Conservation (phyloP, 177 flowering plant genomes). For the Vitis hybrid region DNA sequence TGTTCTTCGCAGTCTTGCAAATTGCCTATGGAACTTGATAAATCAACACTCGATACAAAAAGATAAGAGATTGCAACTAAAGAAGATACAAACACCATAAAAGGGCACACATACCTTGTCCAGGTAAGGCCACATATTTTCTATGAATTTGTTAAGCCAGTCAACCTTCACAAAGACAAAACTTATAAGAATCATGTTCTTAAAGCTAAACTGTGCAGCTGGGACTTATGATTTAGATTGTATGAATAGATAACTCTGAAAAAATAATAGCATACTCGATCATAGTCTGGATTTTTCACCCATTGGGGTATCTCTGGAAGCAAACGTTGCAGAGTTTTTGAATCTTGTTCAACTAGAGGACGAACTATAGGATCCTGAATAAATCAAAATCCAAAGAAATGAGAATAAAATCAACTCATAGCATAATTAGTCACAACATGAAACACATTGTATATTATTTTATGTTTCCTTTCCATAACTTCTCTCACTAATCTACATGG, state of each 20-base stretch:
- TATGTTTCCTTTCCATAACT: too few species aligned
- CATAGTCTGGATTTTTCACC: constrained; percentile 96
- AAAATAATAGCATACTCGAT: constrained; percentile 59
- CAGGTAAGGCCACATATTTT: constrained; percentile 90
- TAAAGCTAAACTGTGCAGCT: background rate
- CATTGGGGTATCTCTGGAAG: constrained; percentile 90
- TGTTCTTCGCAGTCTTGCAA: constrained; percentile 73
- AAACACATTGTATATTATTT: too few species aligned
- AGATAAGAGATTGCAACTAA: background rate
- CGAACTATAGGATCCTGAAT: constrained; percentile 74
- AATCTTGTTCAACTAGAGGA: constrained; percentile 79
- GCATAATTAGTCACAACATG: background rate
- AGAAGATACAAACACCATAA: background rate
- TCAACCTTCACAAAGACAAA: constrained; percentile 59
- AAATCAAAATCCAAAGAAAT: constrained; percentile 1
- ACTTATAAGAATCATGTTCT: constrained; percentile 1
- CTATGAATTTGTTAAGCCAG: constrained; percentile 88
- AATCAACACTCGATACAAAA: constrained; percentile 11
- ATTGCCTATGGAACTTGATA: constrained; percentile 53
- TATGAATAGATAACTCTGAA: background rate
- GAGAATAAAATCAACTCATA: constrained; percentile 1
- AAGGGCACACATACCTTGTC: constrained; percentile 61
- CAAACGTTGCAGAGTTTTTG: constrained; percentile 50
- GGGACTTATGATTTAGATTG: background rate
- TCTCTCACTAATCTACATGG: too few species aligned